Conservation (phyloP, 2,329 filamentous ascomycete species). For the Pleurostoma richardsiae region DNA sequence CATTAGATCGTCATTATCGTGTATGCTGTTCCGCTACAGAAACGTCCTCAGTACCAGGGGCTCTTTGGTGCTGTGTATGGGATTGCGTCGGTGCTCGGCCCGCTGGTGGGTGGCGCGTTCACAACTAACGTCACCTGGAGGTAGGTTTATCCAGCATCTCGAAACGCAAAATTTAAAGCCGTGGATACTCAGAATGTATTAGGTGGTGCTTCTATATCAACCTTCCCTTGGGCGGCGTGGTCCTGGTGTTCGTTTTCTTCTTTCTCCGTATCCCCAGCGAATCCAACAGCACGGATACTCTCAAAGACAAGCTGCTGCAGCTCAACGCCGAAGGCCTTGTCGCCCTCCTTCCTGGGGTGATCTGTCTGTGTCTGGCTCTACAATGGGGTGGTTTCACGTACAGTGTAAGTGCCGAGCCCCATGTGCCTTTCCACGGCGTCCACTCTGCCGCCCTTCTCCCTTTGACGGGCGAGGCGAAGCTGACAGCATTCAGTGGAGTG, state of each 20-base stretch:
- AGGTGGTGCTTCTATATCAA: slow-evolving; percentile 26
- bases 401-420: background rate
- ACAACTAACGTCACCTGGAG: slow-evolving; percentile 29
- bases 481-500: slow-evolving; percentile 17
- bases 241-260: slow-evolving; percentile 19
- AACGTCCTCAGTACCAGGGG: slow-evolving; percentile 26
- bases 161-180: background rate
- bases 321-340: slow-evolving; percentile 17
- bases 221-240: slow-evolving; percentile 27
- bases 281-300: background rate
- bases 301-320: slow-evolving; percentile 17
- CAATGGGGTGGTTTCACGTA: slow-evolving; percentile 27
- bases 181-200: background rate
- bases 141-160: slow-evolving; percentile 14
- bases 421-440: background rate
- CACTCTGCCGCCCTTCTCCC: too few relatives aligned
- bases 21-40: slow-evolving; percentile 24
- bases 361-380: slow-evolving; percentile 22
- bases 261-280: slow-evolving; percentile 12
- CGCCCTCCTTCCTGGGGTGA: slow-evolving; percentile 19
- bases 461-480: background rate
- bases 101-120: slow-evolving; percentile 30
- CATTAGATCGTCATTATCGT: slow-evolving; percentile 24
- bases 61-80: slow-evolving; percentile 29
- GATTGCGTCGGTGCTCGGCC: slow-evolving; percentile 26